phyloP scores from a whole-genome alignment of 2,329 filamentous ascomycete species.

The Phialemoniopsis sp. region DNA sequence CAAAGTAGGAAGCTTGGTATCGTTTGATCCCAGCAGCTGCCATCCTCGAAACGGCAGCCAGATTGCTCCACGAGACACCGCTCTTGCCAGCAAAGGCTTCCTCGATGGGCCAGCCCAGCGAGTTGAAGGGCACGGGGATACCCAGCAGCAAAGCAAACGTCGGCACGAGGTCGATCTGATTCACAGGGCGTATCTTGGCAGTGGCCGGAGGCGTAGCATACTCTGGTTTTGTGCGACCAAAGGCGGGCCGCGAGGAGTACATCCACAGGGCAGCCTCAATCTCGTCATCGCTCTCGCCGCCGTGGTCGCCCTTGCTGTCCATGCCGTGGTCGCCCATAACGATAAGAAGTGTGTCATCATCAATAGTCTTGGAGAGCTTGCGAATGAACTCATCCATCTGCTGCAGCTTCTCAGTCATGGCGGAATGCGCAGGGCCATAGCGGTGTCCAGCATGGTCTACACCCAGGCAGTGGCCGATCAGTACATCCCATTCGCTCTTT shows the following conservation, averaged over 20 bases:
- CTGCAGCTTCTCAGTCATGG: slow-evolving; percentile 84
- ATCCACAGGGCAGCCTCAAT: slow-evolving; percentile 95
- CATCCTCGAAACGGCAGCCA: slow-evolving; percentile 73
- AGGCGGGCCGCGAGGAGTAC: slow-evolving; percentile 86
- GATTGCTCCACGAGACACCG: slow-evolving; percentile 69
- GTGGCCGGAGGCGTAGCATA: slow-evolving; percentile 56
- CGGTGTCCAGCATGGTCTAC: slow-evolving; percentile 97
- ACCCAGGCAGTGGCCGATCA: slow-evolving; percentile 89
- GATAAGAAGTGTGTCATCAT: slow-evolving; percentile 82
- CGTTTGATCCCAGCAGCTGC: slow-evolving; percentile 81
- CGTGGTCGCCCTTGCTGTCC: slow-evolving; percentile 95
- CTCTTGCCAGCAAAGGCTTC: slow-evolving; percentile 78
- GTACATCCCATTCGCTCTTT: slow-evolving; percentile 79
- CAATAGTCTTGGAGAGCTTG: slow-evolving; percentile 65
- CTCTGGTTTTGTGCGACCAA: slow-evolving; percentile 69
- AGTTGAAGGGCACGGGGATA: slow-evolving; percentile 93
- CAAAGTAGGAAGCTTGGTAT: slow-evolving; percentile 82
- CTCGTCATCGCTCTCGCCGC: slow-evolving; percentile 96
- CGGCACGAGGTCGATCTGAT: slow-evolving; percentile 93
- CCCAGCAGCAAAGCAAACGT: slow-evolving; percentile 85
- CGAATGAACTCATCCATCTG: slow-evolving; percentile 86
- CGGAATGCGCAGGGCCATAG: slow-evolving; percentile 88
- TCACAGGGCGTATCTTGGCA: slow-evolving; percentile 71
- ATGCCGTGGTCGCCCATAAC: slow-evolving; percentile 99
- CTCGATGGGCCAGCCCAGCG: slow-evolving; percentile 86